Percentiles rank a stretch among this genome's conserved stretches.
phyloP scores from a whole-genome alignment of 2,329 filamentous ascomycete genomes.

The Talaromyces sp. region DNA sequence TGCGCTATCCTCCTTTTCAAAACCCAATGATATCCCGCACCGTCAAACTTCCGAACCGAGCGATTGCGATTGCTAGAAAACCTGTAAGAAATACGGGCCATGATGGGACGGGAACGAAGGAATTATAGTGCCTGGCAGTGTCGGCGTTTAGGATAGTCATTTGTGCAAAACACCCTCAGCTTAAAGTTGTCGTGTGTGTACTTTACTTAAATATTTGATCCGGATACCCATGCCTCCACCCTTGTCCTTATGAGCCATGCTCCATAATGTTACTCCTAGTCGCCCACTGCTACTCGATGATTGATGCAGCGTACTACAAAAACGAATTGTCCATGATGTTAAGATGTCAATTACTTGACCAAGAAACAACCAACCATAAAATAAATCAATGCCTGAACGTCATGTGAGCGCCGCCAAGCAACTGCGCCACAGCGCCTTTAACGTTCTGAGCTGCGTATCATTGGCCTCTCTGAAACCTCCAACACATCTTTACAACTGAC shows the following conservation, averaged over 20 bases:
- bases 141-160: conserved; percentile 2
- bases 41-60: background rate
- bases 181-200: background rate
- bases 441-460: background rate
- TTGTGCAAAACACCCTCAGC: background rate
- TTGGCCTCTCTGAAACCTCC: background rate
- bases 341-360: background rate
- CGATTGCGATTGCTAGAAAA: background rate
- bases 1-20: conserved; percentile 98
- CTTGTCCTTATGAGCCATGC: background rate
- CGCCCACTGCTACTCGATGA: background rate
- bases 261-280: background rate
- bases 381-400: background rate
- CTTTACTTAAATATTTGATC: background rate
- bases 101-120: background rate
- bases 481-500: no score
- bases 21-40: conserved; percentile 64
- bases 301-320: background rate
- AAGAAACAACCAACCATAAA: no score
- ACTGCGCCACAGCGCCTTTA: background rate
- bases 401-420: conserved; percentile 1
- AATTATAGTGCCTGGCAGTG: background rate
- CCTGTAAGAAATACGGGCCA: background rate
- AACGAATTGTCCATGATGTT: background rate
- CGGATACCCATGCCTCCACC: conserved; percentile 1